Conservation (phyloP, 306 rosid genomes). For the Dicorynia guianensis region DNA sequence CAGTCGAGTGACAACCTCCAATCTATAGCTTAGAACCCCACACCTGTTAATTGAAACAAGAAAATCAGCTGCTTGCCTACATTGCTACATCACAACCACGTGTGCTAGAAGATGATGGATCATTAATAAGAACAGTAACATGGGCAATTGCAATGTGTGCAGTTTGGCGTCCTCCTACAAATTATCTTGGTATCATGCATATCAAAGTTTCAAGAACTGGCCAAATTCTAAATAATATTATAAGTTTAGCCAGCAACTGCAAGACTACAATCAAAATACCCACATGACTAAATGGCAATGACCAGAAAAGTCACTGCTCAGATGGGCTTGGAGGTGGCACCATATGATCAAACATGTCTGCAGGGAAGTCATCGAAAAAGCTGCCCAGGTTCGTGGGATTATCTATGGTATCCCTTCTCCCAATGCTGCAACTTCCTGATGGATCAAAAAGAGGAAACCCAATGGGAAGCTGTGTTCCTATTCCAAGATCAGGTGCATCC, state of each 20-base stretch:
- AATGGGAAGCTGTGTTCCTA: constrained; percentile 43
- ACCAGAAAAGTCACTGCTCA: constrained; percentile 41
- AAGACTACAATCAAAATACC: constrained; percentile 29
- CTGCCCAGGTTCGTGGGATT: constrained; percentile 42
- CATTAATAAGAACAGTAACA: constrained; percentile 4
- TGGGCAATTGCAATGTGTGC: constrained; percentile 34
- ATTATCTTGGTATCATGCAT: constrained; percentile 16
- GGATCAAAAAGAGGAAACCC: constrained; percentile 55
- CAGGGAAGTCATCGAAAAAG: constrained; percentile 81
- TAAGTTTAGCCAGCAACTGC: constrained; percentile 7
- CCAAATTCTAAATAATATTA: constrained; percentile 5
- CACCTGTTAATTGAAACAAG: too few relatives aligned
- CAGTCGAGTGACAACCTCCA: too few relatives aligned
- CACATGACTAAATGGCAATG: not conserved
- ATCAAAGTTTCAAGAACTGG: not conserved
- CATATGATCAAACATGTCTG: constrained; percentile 66
- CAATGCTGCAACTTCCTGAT: constrained; percentile 49
- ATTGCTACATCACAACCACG: not conserved
- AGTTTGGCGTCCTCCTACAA: constrained; percentile 25
- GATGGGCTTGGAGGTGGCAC: constrained; percentile 57
- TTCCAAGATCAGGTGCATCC: constrained; percentile 54
- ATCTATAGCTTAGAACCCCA: too few relatives aligned
- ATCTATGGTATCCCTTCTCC: constrained; percentile 41
- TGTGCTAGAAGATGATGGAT: not conserved
- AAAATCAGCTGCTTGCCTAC: too few relatives aligned